Conservation (phyloP, 129 eudicot genomes). For the Escallonia rubra region DNA sequence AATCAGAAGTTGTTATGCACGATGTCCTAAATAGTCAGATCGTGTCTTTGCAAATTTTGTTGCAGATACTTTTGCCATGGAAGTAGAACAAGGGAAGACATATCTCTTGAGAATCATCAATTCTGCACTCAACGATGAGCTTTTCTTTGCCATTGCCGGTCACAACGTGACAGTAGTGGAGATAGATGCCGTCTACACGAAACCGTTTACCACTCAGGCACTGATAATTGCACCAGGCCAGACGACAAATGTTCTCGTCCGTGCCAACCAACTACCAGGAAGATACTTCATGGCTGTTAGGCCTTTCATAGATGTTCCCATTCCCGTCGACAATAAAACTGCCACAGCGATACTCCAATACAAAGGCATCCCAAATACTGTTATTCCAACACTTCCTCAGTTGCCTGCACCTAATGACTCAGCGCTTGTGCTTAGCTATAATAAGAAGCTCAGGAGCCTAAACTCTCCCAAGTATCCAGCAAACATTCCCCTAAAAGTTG, state of each 20-base stretch:
- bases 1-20: too few relatives aligned
- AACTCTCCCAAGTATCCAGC: constrained; percentile 48
- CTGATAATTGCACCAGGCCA: constrained; percentile 68
- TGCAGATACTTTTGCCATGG: constrained; percentile 58
- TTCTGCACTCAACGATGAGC: constrained; percentile 64
- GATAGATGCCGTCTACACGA: constrained; percentile 59
- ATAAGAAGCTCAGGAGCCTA: constrained; percentile 41
- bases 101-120: constrained; percentile 56
- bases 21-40: too few relatives aligned
- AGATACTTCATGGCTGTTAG: constrained; percentile 64
- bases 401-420: constrained; percentile 46
- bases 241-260: constrained; percentile 56
- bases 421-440: constrained; percentile 35
- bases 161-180: constrained; percentile 62
- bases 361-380: constrained; percentile 40
- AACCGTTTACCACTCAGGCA: constrained; percentile 47
- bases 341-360: constrained; percentile 64
- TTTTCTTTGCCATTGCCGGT: constrained; percentile 49
- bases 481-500: constrained; percentile 50
- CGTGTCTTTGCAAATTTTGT: neutral
- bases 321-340: constrained; percentile 54
- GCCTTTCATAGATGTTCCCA: constrained; percentile 44
- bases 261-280: constrained; percentile 38
- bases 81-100: constrained; percentile 54
- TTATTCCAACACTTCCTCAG: constrained; percentile 42